Percentiles rank a stretch among this genome's conserved stretches.
phyloP scores from a whole-genome alignment of 208 protist species.

The Leishmania amazonensis region DNA sequence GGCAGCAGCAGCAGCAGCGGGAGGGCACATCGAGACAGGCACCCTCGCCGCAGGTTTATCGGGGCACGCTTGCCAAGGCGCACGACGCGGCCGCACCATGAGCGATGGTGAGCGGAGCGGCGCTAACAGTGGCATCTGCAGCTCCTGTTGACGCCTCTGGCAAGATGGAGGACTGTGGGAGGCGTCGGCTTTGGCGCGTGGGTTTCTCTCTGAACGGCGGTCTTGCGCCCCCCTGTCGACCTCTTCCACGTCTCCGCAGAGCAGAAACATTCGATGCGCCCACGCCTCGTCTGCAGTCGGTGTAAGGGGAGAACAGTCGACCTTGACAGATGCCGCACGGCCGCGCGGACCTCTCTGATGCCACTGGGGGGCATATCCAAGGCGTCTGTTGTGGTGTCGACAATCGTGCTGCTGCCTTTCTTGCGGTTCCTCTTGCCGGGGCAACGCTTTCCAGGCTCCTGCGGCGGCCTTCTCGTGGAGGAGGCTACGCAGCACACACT shows the following conservation, averaged over 20 bases:
- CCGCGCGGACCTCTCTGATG: not conserved
- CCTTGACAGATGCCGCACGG: not conserved
- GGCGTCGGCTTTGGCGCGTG: not conserved
- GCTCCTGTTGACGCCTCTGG: not conserved
- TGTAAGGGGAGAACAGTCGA: not conserved
- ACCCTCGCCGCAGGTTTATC: not conserved
- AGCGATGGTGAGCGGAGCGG: not conserved
- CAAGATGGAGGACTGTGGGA: not conserved
- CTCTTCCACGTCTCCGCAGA: not conserved
- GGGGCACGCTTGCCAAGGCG: not conserved
- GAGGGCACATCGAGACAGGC: not conserved
- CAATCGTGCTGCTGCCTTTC: not conserved
- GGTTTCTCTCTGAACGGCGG: not conserved
- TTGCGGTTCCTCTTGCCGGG: not conserved
- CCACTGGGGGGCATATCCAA: not conserved
- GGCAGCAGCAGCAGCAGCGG: not conserved
- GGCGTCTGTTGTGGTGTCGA: not conserved
- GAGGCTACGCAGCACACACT: constrained; percentile 19
- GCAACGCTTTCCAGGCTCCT: not conserved
- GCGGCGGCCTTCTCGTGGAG: not conserved
- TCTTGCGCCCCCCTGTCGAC: not conserved
- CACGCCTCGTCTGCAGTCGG: not conserved
- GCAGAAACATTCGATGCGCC: not conserved
- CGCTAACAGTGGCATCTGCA: not conserved
- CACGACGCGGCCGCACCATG: not conserved